Percentiles rank a stretch among this genome's conserved stretches.
These are phyloP conservation scores for Ajuga reptans DNA, from an alignment of 305 asterid species.

Conservation along the genomic window DNA sequence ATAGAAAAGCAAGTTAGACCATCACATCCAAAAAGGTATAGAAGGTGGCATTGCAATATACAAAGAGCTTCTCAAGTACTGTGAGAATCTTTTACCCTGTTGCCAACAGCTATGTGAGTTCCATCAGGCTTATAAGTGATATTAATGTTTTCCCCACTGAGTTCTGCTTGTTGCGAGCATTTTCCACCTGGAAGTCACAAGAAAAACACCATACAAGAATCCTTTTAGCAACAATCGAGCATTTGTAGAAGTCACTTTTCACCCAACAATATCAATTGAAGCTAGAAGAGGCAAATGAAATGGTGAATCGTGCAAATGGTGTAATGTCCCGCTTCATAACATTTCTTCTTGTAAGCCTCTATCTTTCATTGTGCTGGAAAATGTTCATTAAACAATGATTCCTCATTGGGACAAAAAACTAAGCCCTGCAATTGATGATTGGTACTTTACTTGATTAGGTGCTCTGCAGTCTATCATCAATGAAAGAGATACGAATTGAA, in stretches of 20 bases:
- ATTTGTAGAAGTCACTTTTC: not conserved
- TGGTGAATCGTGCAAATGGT: not conserved
- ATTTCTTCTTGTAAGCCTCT: not conserved
- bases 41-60: not conserved
- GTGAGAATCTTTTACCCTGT: constrained; percentile 47
- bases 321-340: not conserved
- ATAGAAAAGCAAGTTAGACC: constrained; percentile 10
- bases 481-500: not conserved
- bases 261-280: constrained; percentile 6
- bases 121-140: constrained; percentile 97
- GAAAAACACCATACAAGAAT: not conserved
- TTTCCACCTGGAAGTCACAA: constrained; percentile 62
- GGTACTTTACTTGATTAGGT: not conserved
- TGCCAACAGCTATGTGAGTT: constrained; percentile 89
- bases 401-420: not conserved
- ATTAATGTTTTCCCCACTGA: constrained; percentile 95
- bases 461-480: not conserved
- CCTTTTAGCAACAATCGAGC: constrained; percentile 10
- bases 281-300: constrained; percentile 4
- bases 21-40: too few species aligned
- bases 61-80: constrained; percentile 2
- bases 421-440: too few species aligned
- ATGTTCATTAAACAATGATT: not conserved
- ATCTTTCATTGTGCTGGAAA: not conserved
- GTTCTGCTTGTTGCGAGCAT: constrained; percentile 92